phyloP scores from a whole-genome alignment of 1,139 yeast genomes.

The Geotrichum restrictum region DNA sequence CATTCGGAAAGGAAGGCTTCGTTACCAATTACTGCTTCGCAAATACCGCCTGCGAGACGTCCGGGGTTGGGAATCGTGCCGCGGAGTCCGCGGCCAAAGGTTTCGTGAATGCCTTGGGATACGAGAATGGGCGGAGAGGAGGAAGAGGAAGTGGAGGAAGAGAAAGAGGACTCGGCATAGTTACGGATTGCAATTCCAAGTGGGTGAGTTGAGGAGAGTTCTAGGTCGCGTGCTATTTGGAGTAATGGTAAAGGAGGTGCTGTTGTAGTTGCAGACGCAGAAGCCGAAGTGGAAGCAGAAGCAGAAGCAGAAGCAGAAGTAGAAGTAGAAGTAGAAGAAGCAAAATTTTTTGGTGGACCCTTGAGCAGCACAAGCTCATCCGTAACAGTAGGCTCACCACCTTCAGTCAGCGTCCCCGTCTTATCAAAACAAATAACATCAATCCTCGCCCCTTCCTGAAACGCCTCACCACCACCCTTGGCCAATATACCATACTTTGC shows the following conservation, averaged over 20 bases:
- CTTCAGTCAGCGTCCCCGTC: slow-evolving; percentile 69
- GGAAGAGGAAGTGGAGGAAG: slow-evolving; percentile 26
- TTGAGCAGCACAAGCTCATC: slow-evolving; percentile 40
- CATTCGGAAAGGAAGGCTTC: slow-evolving; percentile 53
- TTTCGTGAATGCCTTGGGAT: slow-evolving; percentile 49
- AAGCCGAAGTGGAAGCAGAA: too few species aligned
- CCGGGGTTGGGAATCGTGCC: slow-evolving; percentile 40
- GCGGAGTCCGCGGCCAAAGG: slow-evolving; percentile 57
- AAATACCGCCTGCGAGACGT: slow-evolving; percentile 12
- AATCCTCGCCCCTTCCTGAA: slow-evolving; percentile 67
- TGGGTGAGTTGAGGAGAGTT: slow-evolving; percentile 66
- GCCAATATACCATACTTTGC: slow-evolving; percentile 75
- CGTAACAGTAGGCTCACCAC: slow-evolving; percentile 57
- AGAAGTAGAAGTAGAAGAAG: slow-evolving; percentile 16
- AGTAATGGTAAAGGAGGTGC: slow-evolving; percentile 29
- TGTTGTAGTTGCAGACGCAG: too few species aligned
- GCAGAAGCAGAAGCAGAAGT: too few species aligned
- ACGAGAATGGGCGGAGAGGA: slow-evolving; percentile 34
- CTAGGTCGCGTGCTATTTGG: slow-evolving; percentile 58
- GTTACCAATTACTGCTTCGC: slow-evolving; percentile 58
- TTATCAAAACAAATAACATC: slow-evolving; percentile 72
- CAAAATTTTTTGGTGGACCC: slow-evolving; percentile 1
- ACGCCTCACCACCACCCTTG: slow-evolving; percentile 78
- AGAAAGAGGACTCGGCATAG: slow-evolving; percentile 39
- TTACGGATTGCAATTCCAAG: slow-evolving; percentile 55